Base-by-base conservation (phyloP, 768 basidiomycete genomes). In the Chalciporus sphaerocephalus region DNA sequence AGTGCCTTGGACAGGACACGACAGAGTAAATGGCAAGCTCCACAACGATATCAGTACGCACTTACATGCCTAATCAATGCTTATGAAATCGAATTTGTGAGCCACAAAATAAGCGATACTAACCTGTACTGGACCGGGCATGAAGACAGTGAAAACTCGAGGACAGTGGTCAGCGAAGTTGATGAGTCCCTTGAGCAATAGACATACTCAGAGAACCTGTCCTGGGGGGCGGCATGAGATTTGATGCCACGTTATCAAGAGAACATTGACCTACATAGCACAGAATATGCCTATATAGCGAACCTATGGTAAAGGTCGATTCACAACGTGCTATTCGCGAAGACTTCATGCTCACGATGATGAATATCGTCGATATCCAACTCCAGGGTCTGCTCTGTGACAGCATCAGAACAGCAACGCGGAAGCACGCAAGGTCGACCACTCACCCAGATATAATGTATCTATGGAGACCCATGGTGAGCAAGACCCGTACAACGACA, bases 371-470 rank as follows among this genome's bases (percentile, higher is more conserved):
- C 10, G 51, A 50, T 13, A 52, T 22, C 43, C 36, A 45, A 2
- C 48, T 44, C 51, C 51, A 52, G 7, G 16, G 17, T 35, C 40
- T 41, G 2, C 30, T 44, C 51, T 52, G 13, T 21, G 18, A 18
- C 5, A 15, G 9, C 2, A 23, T 52, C 25, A 42, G 16, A n/a
- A 3, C 11, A 9, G 5, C 6, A 28, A 22, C 5, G 3, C 5
- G 2, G 2, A 1, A 11, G 20, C 0, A 20, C 15, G 35, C n/a
- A 18, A n/a, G 11, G 6, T 7, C 8, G 2, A 20, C 2, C 3
- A 23, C 50, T 22, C n/a, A 40, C 52, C 52, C 52, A 53, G 3
- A 52, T 36, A 9, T 53, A 13, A 0, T 44, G 27, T n/a, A 52
- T 28, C 52, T 53, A 18, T 11, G n/a, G 7, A 17, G 36, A 3